Evolutionary conservation across 345 rosid genomes (phyloP).

Genomic region (Salix purpurea): DNA sequence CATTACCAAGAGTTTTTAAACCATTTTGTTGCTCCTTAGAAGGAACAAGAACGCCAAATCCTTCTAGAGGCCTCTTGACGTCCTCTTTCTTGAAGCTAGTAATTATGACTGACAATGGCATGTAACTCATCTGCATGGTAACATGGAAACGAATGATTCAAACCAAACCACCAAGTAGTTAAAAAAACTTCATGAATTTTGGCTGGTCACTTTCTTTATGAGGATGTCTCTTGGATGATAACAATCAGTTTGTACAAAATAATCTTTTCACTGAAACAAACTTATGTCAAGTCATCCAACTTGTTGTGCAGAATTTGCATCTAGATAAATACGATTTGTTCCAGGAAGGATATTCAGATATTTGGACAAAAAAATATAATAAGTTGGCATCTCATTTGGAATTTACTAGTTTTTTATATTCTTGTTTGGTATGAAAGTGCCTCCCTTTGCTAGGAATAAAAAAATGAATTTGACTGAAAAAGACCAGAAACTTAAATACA

Average conservation of each 20-base stretch:
- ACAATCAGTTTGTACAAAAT: background rate
- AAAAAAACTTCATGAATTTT: background rate
- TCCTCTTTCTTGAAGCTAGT: constrained; percentile 83
- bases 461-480: background rate
- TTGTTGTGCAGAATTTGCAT: background rate
- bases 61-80: constrained; percentile 83
- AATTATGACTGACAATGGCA: constrained; percentile 80
- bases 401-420: background rate
- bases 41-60: constrained; percentile 94
- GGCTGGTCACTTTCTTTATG: background rate
- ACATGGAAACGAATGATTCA: constrained; percentile 7
- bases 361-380: background rate
- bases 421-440: background rate
- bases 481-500: background rate
- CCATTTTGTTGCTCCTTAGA: constrained; percentile 83
- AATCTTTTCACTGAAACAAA: background rate
- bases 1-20: constrained; percentile 75
- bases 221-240: background rate
- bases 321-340: background rate
- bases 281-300: background rate
- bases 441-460: background rate
- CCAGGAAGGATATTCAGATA: background rate
- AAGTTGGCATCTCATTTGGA: background rate
- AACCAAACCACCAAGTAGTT: background rate
- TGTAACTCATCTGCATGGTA: constrained; percentile 52